phyloP scores from a whole-genome alignment of 306 rosid genomes.

The Rubus idaeus region DNA sequence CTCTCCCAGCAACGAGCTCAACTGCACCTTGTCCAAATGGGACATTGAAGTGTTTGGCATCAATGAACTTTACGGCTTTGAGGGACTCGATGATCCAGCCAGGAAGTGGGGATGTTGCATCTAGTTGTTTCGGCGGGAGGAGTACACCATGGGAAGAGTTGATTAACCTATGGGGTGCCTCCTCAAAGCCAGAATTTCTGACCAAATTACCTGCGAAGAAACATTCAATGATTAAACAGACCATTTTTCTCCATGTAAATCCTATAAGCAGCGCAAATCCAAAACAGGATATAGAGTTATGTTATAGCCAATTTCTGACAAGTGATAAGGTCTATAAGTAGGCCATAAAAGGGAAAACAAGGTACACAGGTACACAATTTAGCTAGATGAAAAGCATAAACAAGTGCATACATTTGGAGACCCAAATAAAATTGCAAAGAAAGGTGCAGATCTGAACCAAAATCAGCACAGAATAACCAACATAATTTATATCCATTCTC shows the following conservation, averaged over 20 bases:
- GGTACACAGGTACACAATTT: not conserved
- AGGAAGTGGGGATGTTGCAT: conserved; percentile 77
- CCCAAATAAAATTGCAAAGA: not conserved
- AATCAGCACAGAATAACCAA: not conserved
- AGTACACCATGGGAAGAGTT: conserved; percentile 82
- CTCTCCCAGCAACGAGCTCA: conserved; percentile 92
- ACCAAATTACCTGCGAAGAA: conserved; percentile 71
- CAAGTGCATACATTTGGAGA: not conserved
- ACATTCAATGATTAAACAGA: conserved; percentile 6
- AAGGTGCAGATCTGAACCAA: not conserved
- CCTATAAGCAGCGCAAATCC: not conserved
- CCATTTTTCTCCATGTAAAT: not conserved
- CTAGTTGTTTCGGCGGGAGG: conserved; percentile 88
- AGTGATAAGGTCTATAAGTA: not conserved
- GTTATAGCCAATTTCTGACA: not conserved
- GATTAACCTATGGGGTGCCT: conserved; percentile 73
- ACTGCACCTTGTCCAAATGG: conserved; percentile 72
- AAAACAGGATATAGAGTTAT: not conserved
- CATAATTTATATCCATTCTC: not conserved
- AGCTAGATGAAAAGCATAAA: not conserved
- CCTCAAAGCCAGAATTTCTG: conserved; percentile 76
- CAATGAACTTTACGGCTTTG: conserved; percentile 80
- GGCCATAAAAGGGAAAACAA: not conserved
- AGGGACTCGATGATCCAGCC: conserved; percentile 96
- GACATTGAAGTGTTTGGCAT: conserved; percentile 53